Percentiles rank a stretch among this genome's conserved stretches.
phyloP scores from a whole-genome alignment of 352 stramenopile species.

The Pythium rishiriense region DNA sequence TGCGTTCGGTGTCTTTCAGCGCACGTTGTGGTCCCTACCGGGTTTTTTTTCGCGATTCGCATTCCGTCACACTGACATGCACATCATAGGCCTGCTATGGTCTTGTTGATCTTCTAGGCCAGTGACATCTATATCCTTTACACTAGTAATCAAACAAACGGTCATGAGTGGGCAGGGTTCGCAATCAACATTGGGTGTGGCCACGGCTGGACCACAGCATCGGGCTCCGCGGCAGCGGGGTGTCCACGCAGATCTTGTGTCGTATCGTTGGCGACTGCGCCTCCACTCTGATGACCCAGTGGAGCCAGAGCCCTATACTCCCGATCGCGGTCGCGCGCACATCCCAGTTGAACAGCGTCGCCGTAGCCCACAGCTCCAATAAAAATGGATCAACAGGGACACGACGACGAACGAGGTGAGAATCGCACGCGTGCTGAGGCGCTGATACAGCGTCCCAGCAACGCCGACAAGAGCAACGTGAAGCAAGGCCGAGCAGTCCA shows the following conservation, averaged over 20 bases:
- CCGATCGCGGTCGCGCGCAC: constrained; percentile 7
- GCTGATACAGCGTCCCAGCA: constrained; percentile 10
- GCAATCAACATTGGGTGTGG: no score
- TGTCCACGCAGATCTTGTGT: constrained; percentile 18
- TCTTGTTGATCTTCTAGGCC: no score
- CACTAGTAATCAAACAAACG: no score
- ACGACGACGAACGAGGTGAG: constrained; percentile 20
- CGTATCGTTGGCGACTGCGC: constrained; percentile 14
- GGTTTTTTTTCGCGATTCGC: no score
- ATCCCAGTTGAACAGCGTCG: constrained; percentile 23
- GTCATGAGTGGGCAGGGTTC: no score
- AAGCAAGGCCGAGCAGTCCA: constrained; percentile 16
- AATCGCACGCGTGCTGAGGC: neutral
- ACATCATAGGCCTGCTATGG: no score
- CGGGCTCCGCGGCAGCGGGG: no score
- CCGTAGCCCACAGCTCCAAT: neutral
- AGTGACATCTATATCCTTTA: no score
- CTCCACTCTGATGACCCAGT: constrained; percentile 27
- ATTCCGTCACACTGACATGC: no score
- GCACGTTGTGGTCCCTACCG: no score
- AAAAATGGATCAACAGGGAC: constrained; percentile 21
- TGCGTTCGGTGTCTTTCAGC: no score
- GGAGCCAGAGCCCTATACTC: constrained; percentile 28
- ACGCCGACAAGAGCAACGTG: constrained; percentile 14
- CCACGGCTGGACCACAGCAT: no score